Base-by-base conservation (phyloP, 129 eudicot genomes). In the Centrapalus pauciflorus region DNA sequence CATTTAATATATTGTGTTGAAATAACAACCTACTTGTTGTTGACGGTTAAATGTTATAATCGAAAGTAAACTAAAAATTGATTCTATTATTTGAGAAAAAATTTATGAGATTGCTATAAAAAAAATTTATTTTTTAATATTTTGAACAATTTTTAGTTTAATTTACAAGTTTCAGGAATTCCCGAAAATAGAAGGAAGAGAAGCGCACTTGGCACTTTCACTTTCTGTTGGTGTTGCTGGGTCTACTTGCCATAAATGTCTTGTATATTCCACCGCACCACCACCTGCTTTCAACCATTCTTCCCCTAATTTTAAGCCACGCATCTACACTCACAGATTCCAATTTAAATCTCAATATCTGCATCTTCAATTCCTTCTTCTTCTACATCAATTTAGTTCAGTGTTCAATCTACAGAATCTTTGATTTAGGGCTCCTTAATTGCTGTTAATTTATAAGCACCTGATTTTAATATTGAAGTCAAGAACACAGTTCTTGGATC, bases 151-250 rank as follows among this genome's bases (percentile, higher is more conserved):
- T n/a, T n/a, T n/a, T n/a, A n/a, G n/a, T n/a, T n/a, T n/a, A n/a
- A n/a, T n/a, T n/a, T n/a, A n/a, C n/a, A n/a, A n/a, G n/a, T n/a
- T n/a, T n/a, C n/a, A n/a, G n/a, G n/a, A n/a, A n/a, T n/a, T n/a
- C n/a, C n/a, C n/a, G n/a, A 24, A 41, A 33, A 55, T 14, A 14
- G 1, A 17, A 33, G 58, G 57, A 13, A 61, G 3, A 66, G 61
- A 32, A 66, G 60, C 61, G 60, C 61, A 45, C 52, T 74, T 74
- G 66, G 66, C 73, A 35, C 55, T 74, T 24, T 66, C 67, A 48
- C 38, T 56, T 74, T 55, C 51, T 74, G 73, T 38, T 25, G 45
- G 51, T 41, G 55, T 64, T 4, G 45, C 57, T 41, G 66, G 58
- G 66, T 58, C 75, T 58, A 59, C 66, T 41, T 46, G 9, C 50